phyloP scores from a whole-genome alignment of 73 alveolate genomes.

The Diophrys sp. region DNA sequence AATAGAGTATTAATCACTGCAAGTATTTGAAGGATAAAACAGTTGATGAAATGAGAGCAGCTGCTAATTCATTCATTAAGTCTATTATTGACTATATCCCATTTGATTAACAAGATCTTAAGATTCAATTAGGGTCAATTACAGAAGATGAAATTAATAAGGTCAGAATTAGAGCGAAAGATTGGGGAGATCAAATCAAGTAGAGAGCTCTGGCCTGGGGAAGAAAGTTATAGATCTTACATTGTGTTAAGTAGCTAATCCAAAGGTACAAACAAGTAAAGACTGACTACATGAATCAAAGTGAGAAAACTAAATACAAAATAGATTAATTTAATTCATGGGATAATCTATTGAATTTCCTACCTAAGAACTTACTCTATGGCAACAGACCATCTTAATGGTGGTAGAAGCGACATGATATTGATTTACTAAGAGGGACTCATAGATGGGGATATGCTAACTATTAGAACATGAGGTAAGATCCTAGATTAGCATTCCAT shows the following conservation, averaged over 20 bases:
- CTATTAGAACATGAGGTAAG: constrained; percentile 83
- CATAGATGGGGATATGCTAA: constrained; percentile 97
- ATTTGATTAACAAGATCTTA: constrained; percentile 81
- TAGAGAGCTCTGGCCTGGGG: constrained; percentile 97
- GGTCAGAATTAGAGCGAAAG: no score
- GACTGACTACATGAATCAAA: no score
- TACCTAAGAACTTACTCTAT: constrained; percentile 78
- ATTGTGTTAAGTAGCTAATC: no score
- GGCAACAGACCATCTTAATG: constrained; percentile 97
- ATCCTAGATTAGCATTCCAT: constrained; percentile 75
- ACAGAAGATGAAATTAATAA: no score
- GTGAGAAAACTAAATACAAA: no score
- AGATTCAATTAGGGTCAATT: no score
- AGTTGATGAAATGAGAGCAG: constrained; percentile 86
- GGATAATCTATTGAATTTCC: constrained; percentile 92
- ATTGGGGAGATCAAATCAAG: constrained; percentile 93
- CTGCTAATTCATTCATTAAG: constrained; percentile 89
- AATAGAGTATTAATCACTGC: constrained; percentile 50
- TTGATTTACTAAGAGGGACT: constrained; percentile 95
- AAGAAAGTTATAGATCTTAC: constrained; percentile 86
- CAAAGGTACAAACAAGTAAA: no score
- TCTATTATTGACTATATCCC: constrained; percentile 77
- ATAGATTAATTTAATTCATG: no score
- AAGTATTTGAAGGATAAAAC: constrained; percentile 64
- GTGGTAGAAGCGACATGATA: constrained; percentile 98